phyloP scores from a whole-genome alignment of 306 rosid species.

The Canavalia ensiformis region DNA sequence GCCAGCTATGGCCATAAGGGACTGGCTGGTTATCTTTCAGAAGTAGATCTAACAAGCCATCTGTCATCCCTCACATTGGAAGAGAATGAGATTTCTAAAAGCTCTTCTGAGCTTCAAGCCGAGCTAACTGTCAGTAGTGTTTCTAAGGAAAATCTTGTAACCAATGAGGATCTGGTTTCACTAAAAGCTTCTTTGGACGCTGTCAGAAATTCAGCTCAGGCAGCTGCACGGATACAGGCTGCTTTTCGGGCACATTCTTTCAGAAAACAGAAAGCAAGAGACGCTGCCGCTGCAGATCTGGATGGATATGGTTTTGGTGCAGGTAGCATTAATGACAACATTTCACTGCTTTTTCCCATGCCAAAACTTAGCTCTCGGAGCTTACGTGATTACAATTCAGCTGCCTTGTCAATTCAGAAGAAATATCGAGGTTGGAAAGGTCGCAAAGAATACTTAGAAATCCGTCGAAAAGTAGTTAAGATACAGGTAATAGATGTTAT shows the following conservation, averaged over 20 bases:
- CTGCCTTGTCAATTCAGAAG: slow-evolving; percentile 95
- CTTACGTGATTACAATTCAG: slow-evolving; percentile 65
- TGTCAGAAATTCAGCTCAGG: slow-evolving; percentile 87
- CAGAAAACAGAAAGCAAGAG: slow-evolving; percentile 62
- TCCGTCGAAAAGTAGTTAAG: slow-evolving; percentile 88
- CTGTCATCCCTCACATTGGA: slow-evolving; percentile 85
- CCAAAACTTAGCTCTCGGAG: slow-evolving; percentile 58
- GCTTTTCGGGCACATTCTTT: slow-evolving; percentile 95
- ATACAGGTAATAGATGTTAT: slow-evolving; percentile 75
- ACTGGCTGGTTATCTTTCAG: slow-evolving; percentile 97
- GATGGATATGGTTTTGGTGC: slow-evolving; percentile 61
- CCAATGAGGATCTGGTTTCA: slow-evolving; percentile 66
- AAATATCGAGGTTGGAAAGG: slow-evolving; percentile 92
- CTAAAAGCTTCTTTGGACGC: slow-evolving; percentile 75
- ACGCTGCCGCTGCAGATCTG: slow-evolving; percentile 46
- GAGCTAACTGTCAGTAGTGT: slow-evolving; percentile 66
- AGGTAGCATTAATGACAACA: slow-evolving; percentile 48
- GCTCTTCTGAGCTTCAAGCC: slow-evolving; percentile 72
- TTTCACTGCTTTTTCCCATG: slow-evolving; percentile 58
- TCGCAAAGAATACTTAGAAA: slow-evolving; percentile 76
- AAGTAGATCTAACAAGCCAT: slow-evolving; percentile 83
- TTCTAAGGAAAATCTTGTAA: slow-evolving; percentile 60
- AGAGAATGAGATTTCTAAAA: slow-evolving; percentile 71
- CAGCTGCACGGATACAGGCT: slow-evolving; percentile 93
- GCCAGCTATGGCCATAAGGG: slow-evolving; percentile 80